Base-by-base conservation (phyloP, 2,329 filamentous ascomycete species). In the Ilyonectria destructans region DNA sequence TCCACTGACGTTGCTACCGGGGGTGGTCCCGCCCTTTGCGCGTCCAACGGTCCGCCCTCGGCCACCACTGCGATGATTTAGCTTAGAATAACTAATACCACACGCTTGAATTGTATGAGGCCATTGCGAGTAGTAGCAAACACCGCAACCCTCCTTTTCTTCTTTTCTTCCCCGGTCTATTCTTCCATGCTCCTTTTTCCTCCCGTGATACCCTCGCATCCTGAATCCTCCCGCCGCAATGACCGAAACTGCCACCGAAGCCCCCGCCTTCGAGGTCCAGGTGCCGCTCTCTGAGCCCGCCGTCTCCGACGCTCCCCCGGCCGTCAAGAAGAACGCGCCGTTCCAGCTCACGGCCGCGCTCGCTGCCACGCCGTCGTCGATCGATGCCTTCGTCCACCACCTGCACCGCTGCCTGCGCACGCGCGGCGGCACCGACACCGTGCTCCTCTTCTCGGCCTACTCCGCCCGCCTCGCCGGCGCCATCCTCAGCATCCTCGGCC, bases 391-490 rank as follows among this genome's bases (percentile, higher is more conserved):
- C 77, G 79, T 91, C 69, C 78, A 84, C 29, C 86, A 87, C 79
- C 84, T 91, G 56, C 82, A 86, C 77, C 90, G 90, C 71, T 89
- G 92, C 77, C 85, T 94, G 74, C 87, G 89, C 71, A 92, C 91
- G 10, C 89, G 92, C 51, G 81, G 87, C 40, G 92, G 92, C 76
- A 89, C 92, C 79, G 93, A 95, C 82, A 87, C 88, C 56, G 85
- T 91, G 69, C 89, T 95, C 74, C 87, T 91, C 70, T 89, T 92
- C 72, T 79, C 91, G 69, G 89, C 91, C 82, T 96, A 95, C 84
- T 82, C 86, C 67, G 86, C 91, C 62, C 90, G 89, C 68, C 81
- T 91, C 62, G 76, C 84, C 57, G 85, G 86, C 68, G 82, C 85
- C 29, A 72, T 86, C 26, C 85, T 92, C 74, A 81, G 85, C 62